phyloP scores from a whole-genome alignment of 495 filamentous ascomycete genomes.

The Aspergillus carlsbadensis region DNA sequence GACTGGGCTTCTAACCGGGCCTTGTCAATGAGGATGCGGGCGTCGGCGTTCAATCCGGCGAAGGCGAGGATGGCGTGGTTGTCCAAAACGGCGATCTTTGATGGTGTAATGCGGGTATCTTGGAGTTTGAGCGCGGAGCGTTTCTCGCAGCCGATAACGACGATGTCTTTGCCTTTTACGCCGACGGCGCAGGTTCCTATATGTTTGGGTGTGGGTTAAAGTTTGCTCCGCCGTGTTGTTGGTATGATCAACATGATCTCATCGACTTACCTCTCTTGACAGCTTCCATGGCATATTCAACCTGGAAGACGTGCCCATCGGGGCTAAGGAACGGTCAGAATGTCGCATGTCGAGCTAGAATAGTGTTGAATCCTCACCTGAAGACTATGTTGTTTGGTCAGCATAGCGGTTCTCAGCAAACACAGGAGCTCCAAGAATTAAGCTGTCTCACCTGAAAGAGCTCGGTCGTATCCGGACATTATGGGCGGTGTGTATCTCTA shows the following conservation, averaged over 20 bases:
- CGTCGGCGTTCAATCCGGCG: slow-evolving; percentile 95
- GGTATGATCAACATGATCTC: not conserved
- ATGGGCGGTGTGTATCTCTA: slow-evolving; percentile 40
- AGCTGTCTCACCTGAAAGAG: slow-evolving; percentile 77
- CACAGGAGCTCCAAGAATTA: slow-evolving; percentile 20
- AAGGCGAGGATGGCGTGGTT: slow-evolving; percentile 96
- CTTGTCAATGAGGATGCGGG: slow-evolving; percentile 95
- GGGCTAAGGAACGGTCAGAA: slow-evolving; percentile 61
- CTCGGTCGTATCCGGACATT: slow-evolving; percentile 92
- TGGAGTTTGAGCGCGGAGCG: slow-evolving; percentile 98
- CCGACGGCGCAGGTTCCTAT: slow-evolving; percentile 95
- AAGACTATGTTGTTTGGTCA: slow-evolving; percentile 22
- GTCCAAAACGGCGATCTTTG: slow-evolving; percentile 93
- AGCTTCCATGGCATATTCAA: slow-evolving; percentile 98
- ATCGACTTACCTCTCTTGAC: slow-evolving; percentile 84
- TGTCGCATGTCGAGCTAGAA: slow-evolving; percentile 15
- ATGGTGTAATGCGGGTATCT: slow-evolving; percentile 98
- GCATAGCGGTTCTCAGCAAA: slow-evolving; percentile 51
- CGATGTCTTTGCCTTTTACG: slow-evolving; percentile 92
- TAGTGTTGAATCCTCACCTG: slow-evolving; percentile 19
- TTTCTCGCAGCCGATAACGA: slow-evolving; percentile 97
- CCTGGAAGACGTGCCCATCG: slow-evolving; percentile 99
- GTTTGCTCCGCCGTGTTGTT: not conserved
- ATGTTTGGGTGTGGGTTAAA: not conserved
- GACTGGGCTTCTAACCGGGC: slow-evolving; percentile 95